phyloP scores from a whole-genome alignment of 495 filamentous ascomycete species.

The Neurospora sp. region DNA sequence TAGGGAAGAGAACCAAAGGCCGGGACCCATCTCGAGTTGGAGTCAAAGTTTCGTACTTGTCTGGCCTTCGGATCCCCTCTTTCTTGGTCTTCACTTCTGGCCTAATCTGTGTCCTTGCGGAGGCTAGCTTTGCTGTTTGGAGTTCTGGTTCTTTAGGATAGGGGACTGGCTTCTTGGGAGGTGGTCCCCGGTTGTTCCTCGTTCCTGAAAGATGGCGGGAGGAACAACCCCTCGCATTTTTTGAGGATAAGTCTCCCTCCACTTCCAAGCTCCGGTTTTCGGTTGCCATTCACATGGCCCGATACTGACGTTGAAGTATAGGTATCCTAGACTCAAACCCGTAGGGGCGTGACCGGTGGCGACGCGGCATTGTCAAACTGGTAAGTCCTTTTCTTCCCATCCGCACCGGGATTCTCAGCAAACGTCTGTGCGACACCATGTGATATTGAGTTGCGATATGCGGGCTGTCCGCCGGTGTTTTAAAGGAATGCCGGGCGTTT shows the following conservation, averaged over 20 bases:
- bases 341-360: background rate
- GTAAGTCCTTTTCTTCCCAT: background rate
- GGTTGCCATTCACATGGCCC: background rate
- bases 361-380: background rate
- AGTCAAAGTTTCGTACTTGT: constrained; percentile 94
- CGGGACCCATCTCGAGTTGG: constrained; percentile 93
- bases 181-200: constrained; percentile 34
- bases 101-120: constrained; percentile 10
- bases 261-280: background rate
- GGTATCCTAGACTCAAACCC: background rate
- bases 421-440: background rate
- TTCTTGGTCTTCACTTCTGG: constrained; percentile 9
- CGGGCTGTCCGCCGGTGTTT: background rate
- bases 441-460: background rate
- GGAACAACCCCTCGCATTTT: constrained; percentile 43
- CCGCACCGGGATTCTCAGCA: background rate
- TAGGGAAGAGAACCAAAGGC: constrained; percentile 8
- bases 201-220: constrained; percentile 29
- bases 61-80: constrained; percentile 29
- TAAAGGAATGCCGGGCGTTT: background rate
- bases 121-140: constrained; percentile 17
- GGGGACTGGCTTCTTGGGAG: constrained; percentile 30
- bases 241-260: constrained; percentile 52
- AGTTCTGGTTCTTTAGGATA: constrained; percentile 11
- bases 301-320: background rate